These are phyloP conservation scores for Aspergillus sp. DNA, from an alignment of 2,329 filamentous ascomycete genomes.

Conservation along the genomic window DNA sequence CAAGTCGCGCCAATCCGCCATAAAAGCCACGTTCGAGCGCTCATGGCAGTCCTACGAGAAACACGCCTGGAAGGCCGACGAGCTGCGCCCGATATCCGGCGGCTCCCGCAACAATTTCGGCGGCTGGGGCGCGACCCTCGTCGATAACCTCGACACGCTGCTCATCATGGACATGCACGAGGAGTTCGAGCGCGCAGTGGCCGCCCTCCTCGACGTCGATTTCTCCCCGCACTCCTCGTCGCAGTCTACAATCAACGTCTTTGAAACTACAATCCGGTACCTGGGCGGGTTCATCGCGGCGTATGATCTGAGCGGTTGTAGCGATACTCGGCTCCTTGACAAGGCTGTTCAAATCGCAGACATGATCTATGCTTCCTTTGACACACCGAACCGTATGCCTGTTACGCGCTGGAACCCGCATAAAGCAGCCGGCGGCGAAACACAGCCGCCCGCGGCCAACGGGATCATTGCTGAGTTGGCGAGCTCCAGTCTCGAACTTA, in stretches of 20 bases:
- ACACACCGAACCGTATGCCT: constrained; percentile 89
- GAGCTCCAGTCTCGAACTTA: constrained; percentile 82
- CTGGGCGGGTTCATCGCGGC: constrained; percentile 78
- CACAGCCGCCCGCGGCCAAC: background rate
- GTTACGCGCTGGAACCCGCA: constrained; percentile 68
- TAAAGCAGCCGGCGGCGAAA: constrained; percentile 53
- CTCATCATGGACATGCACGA: constrained; percentile 76
- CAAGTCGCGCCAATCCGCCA: constrained; percentile 26
- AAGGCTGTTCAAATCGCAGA: constrained; percentile 78
- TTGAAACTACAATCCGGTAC: constrained; percentile 87
- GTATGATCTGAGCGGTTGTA: constrained; percentile 73
- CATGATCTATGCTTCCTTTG: constrained; percentile 74
- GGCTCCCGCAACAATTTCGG: constrained; percentile 77
- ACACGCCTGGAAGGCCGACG: constrained; percentile 79
- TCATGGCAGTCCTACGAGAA: constrained; percentile 78
- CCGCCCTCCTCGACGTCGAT: constrained; percentile 68
- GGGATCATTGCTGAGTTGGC: constrained; percentile 65
- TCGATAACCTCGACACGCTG: constrained; percentile 75
- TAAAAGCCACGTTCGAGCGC: constrained; percentile 70
- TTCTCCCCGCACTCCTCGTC: constrained; percentile 59
- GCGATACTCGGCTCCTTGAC: constrained; percentile 65
- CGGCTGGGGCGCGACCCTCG: constrained; percentile 80
- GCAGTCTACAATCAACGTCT: constrained; percentile 68
- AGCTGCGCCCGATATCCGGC: constrained; percentile 70
- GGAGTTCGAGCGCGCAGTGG: constrained; percentile 74